Conservation (phyloP, 2,329 filamentous ascomycete species). For the Xylaria sp. region DNA sequence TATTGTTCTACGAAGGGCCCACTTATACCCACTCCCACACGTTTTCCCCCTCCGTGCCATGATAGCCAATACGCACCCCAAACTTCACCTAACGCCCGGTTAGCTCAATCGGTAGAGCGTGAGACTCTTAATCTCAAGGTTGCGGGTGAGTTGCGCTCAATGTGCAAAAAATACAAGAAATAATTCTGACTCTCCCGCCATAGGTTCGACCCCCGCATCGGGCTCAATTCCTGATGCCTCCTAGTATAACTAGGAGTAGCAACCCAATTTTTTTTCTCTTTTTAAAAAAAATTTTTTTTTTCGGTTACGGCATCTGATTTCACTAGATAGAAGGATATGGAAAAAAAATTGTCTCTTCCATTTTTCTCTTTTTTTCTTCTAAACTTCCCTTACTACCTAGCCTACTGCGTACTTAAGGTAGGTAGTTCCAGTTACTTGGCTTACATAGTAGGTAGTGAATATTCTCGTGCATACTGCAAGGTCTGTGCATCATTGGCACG, state of each 20-base stretch:
- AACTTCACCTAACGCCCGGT: constrained; percentile 55
- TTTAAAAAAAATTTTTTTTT: neutral
- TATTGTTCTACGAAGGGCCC: too few relatives aligned
- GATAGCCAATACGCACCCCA: neutral
- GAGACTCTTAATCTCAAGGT: constrained; percentile 69
- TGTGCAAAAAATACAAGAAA: neutral
- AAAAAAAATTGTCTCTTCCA: too few relatives aligned
- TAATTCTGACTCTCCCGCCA: neutral
- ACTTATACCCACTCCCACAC: neutral
- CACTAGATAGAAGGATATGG: too few relatives aligned
- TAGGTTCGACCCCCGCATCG: constrained; percentile 38
- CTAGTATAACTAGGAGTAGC: constrained; percentile 21
- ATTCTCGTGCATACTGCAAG: neutral
- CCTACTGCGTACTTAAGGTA: neutral
- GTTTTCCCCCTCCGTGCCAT: neutral
- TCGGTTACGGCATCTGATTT: too few relatives aligned
- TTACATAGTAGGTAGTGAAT: neutral
- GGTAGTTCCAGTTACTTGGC: too few relatives aligned
- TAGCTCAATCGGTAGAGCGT: constrained; percentile 80
- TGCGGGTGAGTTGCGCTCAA: constrained; percentile 45
- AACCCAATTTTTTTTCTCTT: constrained; percentile 23
- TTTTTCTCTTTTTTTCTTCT: too few relatives aligned
- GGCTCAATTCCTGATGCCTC: constrained; percentile 37
- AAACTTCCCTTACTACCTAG: neutral
- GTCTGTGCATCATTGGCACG: constrained; percentile 5